phyloP scores from a whole-genome alignment of 2,329 filamentous ascomycete genomes.

The Lasiodiplodia sp. region DNA sequence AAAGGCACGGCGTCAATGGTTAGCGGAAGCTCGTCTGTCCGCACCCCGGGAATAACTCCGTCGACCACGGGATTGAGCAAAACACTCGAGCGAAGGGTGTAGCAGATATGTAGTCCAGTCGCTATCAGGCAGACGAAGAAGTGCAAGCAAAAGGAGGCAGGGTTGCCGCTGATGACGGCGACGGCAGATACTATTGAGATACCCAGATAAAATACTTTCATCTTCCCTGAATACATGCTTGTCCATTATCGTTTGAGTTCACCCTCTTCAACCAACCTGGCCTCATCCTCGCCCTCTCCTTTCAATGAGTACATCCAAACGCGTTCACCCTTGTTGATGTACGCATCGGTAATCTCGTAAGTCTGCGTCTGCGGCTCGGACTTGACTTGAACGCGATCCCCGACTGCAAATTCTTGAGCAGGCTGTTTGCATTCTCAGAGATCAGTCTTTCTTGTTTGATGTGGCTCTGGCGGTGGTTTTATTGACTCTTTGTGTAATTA shows the following conservation, averaged over 20 bases:
- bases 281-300: neutral
- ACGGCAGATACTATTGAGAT: neutral
- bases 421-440: neutral
- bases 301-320: slow-evolving; percentile 18
- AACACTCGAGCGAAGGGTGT: neutral
- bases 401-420: slow-evolving; percentile 9
- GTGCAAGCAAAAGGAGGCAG: neutral
- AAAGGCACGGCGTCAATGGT: neutral
- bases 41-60: neutral
- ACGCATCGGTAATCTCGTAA: slow-evolving; percentile 1
- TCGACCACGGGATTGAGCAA: neutral
- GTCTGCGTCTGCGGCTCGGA: neutral
- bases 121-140: neutral
- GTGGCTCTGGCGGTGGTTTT: no score
- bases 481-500: neutral
- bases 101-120: neutral
- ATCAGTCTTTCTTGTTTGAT: neutral
- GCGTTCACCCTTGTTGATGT: slow-evolving; percentile 8
- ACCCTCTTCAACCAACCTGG: slow-evolving; percentile 3
- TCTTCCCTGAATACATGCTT: neutral
- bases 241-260: neutral
- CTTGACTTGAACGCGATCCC: slow-evolving; percentile 1
- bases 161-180: neutral
- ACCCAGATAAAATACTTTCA: neutral
- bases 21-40: neutral